Percentiles rank a stretch among this genome's conserved stretches.
Conservation (phyloP, 177 flowering plant species). For the Tripterygium wilfordii region DNA sequence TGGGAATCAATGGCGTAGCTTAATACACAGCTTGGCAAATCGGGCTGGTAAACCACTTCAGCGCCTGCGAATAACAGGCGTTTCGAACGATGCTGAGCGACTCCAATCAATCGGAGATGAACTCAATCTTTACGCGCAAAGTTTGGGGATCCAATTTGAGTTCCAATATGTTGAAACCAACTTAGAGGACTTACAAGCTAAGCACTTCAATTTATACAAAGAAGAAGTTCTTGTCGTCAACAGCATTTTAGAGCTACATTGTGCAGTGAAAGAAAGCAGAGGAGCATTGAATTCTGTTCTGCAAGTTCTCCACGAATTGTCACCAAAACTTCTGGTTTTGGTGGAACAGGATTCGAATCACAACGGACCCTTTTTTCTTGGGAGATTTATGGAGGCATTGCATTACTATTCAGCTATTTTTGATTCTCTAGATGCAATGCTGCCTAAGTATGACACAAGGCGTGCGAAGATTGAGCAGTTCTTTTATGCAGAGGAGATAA, state of each 20-base stretch:
- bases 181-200: slow-evolving; percentile 43
- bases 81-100: slow-evolving; percentile 25
- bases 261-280: slow-evolving; percentile 66
- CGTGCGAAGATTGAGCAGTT: slow-evolving; percentile 67
- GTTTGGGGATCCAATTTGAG: slow-evolving; percentile 33
- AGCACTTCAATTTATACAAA: slow-evolving; percentile 28
- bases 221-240: slow-evolving; percentile 53
- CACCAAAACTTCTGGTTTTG: slow-evolving; percentile 40
- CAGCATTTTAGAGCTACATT: slow-evolving; percentile 57
- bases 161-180: slow-evolving; percentile 42
- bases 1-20: slow-evolving; percentile 58
- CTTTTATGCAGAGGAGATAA: slow-evolving; percentile 68
- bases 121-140: slow-evolving; percentile 34
- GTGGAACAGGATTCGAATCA: slow-evolving; percentile 77
- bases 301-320: slow-evolving; percentile 40
- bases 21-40: slow-evolving; percentile 46
- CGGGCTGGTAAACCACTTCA: slow-evolving; percentile 32
- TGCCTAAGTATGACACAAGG: slow-evolving; percentile 60
- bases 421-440: slow-evolving; percentile 53
- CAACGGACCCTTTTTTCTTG: slow-evolving; percentile 71
- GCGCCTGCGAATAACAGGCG: slow-evolving; percentile 49
- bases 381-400: slow-evolving; percentile 68
- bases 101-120: slow-evolving; percentile 43
- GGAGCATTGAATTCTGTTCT: slow-evolving; percentile 65
- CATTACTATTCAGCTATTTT: too few relatives aligned